Evolutionary conservation across 2,329 filamentous ascomycete species (phyloP), one percentile per base, ranked within the genome.

Genomic region (Calycina herbarum): DNA sequence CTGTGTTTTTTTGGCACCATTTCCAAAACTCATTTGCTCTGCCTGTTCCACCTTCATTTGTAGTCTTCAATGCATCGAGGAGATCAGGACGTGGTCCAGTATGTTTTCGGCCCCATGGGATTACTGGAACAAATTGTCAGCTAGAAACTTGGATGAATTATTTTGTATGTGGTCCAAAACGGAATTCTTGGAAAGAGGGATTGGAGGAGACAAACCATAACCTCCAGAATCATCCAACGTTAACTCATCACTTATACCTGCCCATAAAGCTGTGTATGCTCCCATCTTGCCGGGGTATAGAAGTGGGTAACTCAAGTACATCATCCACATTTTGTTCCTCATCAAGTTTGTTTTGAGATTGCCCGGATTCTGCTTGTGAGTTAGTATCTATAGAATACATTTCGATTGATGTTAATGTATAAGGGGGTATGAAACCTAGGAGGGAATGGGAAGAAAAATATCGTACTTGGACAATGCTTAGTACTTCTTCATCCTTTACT

Each of bases 21-120:
- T 24, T 51, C 45, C 45, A 51, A 51, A 51, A 51, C n/a, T 51
- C 20, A 27, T 11, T 51, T 51, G 45, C n/a, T 51, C n/a, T 51
- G 8, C 45, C 45, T 24, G n/a, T 51, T 2, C 7, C 20, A 24
- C n/a, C 45, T 51, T 51, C 45, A 10, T 51, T 20, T 27, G n/a
- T 51, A 7, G 45, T 27, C 8, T 51, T 51, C 8, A 51, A 24
- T 11, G n/a, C 45, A 24, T 24, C n/a, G 11, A 51, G 45, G 11
- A 51, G 45, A 51, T 51, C 45, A 4, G 11, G 4, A 8, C 45
- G 45, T 51, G 45, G 45, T 11, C 45, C n/a, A 24, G n/a, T 20
- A 51, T 51, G 45, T 11, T 27, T 51, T 51, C 45, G 8, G 4
- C 45, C 45, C 45, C 45, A 51, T 11, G 20, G 45, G 24, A 51